phyloP scores from a whole-genome alignment of 192 early-diverging fungal genomes.

The Rhizoclosmatium sp. region DNA sequence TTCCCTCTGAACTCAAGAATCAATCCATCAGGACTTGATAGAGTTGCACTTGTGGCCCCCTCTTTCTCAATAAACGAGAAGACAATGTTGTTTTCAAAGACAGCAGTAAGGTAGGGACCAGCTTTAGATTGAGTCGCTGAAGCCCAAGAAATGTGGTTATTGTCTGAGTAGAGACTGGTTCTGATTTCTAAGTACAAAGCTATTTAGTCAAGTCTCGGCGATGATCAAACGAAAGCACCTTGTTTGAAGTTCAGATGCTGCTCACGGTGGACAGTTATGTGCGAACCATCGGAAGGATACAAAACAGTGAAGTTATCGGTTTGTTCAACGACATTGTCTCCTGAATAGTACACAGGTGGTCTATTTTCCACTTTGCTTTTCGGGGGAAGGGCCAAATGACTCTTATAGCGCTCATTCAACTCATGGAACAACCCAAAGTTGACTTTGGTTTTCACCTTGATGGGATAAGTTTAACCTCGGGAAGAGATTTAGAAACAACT shows the following conservation, averaged over 20 bases:
- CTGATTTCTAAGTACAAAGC: conserved; percentile 10
- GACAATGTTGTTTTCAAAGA: conserved; percentile 36
- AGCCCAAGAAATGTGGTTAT: conserved; percentile 20
- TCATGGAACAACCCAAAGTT: conserved; percentile 56
- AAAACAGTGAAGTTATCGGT: conserved; percentile 33
- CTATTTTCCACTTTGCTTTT: conserved; percentile 8
- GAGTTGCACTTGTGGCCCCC: neutral
- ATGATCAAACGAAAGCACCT: conserved; percentile 15
- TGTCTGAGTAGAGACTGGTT: conserved; percentile 13
- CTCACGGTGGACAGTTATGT: conserved; percentile 30
- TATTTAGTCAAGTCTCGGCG: too few species aligned
- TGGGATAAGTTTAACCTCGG: neutral
- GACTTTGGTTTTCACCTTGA: conserved; percentile 53
- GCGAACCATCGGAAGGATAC: conserved; percentile 36
- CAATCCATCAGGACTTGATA: conserved; percentile 38
- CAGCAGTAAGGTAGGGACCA: conserved; percentile 24
- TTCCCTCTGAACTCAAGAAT: conserved; percentile 33
- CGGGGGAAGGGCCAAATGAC: conserved; percentile 7
- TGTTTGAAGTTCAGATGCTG: conserved; percentile 23
- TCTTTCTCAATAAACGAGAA: conserved; percentile 32
- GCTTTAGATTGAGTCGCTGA: neutral
- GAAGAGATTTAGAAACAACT: neutral
- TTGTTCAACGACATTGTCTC: conserved; percentile 43
- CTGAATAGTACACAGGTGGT: conserved; percentile 40
- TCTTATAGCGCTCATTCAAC: conserved; percentile 28